These are phyloP conservation scores for Calonectria ilicicola DNA, from an alignment of 2,329 filamentous ascomycete genomes.

Conservation along the genomic window DNA sequence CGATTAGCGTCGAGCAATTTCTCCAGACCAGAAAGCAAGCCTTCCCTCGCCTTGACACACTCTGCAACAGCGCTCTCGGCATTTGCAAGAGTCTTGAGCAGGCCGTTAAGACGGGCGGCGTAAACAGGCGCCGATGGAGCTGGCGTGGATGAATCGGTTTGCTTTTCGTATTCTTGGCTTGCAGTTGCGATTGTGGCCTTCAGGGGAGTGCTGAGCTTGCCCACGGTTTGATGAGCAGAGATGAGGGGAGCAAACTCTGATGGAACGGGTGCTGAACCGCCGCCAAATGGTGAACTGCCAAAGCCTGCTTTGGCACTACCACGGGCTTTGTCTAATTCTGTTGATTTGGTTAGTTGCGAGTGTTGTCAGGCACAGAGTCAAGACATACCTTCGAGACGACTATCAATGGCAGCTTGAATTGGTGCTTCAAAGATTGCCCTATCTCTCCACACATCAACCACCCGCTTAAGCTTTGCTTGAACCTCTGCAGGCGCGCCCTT, in stretches of 20 bases:
- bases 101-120: constrained; percentile 86
- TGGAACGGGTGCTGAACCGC: constrained; percentile 71
- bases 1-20: constrained; percentile 83
- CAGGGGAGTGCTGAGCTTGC: constrained; percentile 77
- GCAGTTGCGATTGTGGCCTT: constrained; percentile 77
- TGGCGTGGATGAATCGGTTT: constrained; percentile 76
- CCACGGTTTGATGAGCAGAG: constrained; percentile 77
- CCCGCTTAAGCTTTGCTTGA: constrained; percentile 86
- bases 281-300: constrained; percentile 70
- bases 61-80: constrained; percentile 92
- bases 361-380: not conserved
- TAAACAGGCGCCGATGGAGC: constrained; percentile 89
- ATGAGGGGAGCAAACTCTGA: constrained; percentile 83
- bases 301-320: constrained; percentile 65
- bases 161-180: constrained; percentile 85
- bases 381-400: constrained; percentile 76
- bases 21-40: constrained; percentile 83
- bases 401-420: constrained; percentile 85
- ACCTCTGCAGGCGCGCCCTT: constrained; percentile 88
- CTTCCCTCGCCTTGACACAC: constrained; percentile 85
- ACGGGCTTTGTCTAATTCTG: constrained; percentile 73
- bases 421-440: constrained; percentile 84
- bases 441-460: constrained; percentile 95
- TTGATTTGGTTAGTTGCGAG: constrained; percentile 27
- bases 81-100: constrained; percentile 89